Evolutionary conservation across 2,329 filamentous ascomycete species (phyloP).

Genomic region (Penicillium hesseltinei): DNA sequence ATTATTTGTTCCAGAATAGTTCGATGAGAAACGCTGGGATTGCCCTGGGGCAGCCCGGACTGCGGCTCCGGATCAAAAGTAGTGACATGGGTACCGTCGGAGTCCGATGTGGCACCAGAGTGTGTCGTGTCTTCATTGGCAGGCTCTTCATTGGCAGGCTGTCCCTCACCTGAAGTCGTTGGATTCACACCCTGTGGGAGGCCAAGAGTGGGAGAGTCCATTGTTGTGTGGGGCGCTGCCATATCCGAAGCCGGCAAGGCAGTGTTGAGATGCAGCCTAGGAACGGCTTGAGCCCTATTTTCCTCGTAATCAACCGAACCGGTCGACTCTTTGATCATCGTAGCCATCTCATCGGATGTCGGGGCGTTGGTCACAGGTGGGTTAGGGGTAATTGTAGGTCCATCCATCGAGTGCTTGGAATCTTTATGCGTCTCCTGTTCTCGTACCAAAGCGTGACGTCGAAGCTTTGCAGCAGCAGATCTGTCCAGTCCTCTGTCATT

Average conservation of each 20-base stretch:
- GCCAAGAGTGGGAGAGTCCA: constrained; percentile 49
- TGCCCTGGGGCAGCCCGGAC: constrained; percentile 50
- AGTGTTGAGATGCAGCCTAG: constrained; percentile 32
- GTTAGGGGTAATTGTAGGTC: constrained; percentile 7
- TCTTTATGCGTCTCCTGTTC: constrained; percentile 47
- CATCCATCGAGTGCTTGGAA: constrained; percentile 24
- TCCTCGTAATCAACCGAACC: constrained; percentile 13
- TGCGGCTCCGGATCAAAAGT: constrained; percentile 70
- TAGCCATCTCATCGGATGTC: constrained; percentile 23
- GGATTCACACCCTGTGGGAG: constrained; percentile 18
- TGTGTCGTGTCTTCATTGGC: constrained; percentile 15
- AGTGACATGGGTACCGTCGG: constrained; percentile 61
- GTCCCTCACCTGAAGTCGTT: constrained; percentile 3
- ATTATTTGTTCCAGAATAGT: constrained; percentile 51
- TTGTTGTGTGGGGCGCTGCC: constrained; percentile 25
- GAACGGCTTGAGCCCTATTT: constrained; percentile 12
- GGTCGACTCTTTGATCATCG: constrained; percentile 22
- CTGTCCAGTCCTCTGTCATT: constrained; percentile 50
- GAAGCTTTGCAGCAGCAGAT: constrained; percentile 55
- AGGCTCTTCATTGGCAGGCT: constrained; percentile 4
- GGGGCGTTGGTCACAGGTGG: constrained; percentile 5
- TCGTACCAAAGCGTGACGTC: constrained; percentile 42
- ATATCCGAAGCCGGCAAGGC: constrained; percentile 13
- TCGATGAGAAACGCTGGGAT: constrained; percentile 34
- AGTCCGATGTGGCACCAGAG: constrained; percentile 56